Base-by-base conservation (phyloP, 1,284 basidiomycete genomes). In the Ceratobasidium sp. region DNA sequence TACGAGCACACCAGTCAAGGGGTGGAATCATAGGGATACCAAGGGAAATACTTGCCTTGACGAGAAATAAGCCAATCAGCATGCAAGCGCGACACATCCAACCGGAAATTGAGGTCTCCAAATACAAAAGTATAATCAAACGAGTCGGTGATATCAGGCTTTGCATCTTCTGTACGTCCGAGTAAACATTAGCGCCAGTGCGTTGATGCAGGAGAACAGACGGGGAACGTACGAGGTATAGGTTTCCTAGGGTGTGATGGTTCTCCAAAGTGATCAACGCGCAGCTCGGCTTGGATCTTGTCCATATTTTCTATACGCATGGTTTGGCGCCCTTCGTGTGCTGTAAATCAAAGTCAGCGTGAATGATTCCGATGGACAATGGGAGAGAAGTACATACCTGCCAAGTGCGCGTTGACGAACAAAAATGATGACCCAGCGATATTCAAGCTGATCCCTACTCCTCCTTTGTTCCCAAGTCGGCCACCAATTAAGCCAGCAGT, bases 321-420 rank as follows among this genome's bases (percentile, higher is more conserved):
- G 28, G 89, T 82, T 6, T 90, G 82, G 77, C 87, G 90, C 35
- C 87, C 90, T 79, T 91, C 91, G 76, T 95, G 93, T 1, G 93
- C 93, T 91, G 74, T 8, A n/a, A 78, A 11, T 23, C 14, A 0
- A 67, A 64, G 21, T 73, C 47, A 76, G 38, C 8, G 64, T 43
- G 18, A 21, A 49, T 21, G 46, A 26, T 66, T 18, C 1, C 18
- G 1, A 35, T n/a, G 16, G 4, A 23, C 23, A 18, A 47, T 38
- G 13, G 58, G 23, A n/a, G 21, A 52, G 43, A 35, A 26, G 14
- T 5, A 50, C 73, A 8, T 21, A 75, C 74, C 74, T 26, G 75
- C 92, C n/a, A 96, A 83, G 80, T 96, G 95, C 0, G 92, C 91
- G 76, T 95, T 96, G 76, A 96, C 82, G 79, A 96, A 95, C 16